These are phyloP conservation scores for Ophiostoma angusticollis DNA, from an alignment of 2,329 filamentous ascomycete genomes.

Conservation along the genomic window DNA sequence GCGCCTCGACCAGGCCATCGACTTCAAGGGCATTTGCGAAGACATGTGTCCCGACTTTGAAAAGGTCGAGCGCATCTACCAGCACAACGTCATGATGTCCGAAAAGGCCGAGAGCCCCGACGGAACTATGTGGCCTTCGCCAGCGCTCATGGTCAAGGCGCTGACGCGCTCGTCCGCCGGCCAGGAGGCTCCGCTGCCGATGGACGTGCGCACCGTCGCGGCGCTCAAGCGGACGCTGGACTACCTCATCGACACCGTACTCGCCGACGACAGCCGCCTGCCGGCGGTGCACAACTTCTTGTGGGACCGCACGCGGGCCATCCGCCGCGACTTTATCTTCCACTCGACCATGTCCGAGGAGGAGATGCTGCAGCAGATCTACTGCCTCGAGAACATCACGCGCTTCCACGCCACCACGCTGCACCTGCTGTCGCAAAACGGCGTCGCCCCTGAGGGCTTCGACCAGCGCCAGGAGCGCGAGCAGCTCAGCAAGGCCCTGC, in stretches of 20 bases:
- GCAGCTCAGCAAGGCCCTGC: slow-evolving; percentile 51
- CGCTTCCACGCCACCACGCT: slow-evolving; percentile 54
- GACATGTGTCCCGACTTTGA: slow-evolving; percentile 60
- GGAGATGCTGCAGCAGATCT: slow-evolving; percentile 46
- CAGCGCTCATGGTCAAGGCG: slow-evolving; percentile 50
- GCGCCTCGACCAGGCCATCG: slow-evolving; percentile 48
- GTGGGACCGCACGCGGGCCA: slow-evolving; percentile 55
- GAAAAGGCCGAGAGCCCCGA: slow-evolving; percentile 35
- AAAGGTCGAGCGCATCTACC: slow-evolving; percentile 48
- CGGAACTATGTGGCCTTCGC: slow-evolving; percentile 33
- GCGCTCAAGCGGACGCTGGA: slow-evolving; percentile 47
- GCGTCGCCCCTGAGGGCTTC: slow-evolving; percentile 45
- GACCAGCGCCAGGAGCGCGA: slow-evolving; percentile 56
- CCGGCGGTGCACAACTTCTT: slow-evolving; percentile 47
- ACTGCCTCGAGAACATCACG: slow-evolving; percentile 52
- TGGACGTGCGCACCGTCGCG: slow-evolving; percentile 51
- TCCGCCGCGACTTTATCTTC: slow-evolving; percentile 56
- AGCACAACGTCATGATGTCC: slow-evolving; percentile 42
- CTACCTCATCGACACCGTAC: slow-evolving; percentile 48
- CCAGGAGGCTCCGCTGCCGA: slow-evolving; percentile 53
- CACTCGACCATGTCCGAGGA: slow-evolving; percentile 46
- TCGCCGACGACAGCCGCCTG: slow-evolving; percentile 40
- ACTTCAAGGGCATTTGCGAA: slow-evolving; percentile 55
- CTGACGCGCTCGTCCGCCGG: slow-evolving; percentile 55
- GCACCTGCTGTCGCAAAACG: slow-evolving; percentile 47